Conservation (phyloP, 345 rosid species). For the Linum lewisii region DNA sequence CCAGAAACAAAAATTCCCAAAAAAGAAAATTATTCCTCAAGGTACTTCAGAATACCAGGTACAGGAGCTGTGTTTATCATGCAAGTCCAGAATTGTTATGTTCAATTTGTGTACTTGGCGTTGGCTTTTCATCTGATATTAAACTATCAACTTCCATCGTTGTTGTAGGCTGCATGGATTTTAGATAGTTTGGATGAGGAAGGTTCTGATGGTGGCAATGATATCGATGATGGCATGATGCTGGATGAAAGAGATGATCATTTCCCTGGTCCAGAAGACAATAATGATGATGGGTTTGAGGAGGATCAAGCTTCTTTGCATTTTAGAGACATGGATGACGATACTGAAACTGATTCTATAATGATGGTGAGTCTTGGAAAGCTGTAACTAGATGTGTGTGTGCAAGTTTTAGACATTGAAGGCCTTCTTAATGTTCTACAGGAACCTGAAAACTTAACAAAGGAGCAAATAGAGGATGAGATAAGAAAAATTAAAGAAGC, state of each 20-base stretch:
- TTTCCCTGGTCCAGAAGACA: constrained; percentile 27
- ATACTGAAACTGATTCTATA: constrained; percentile 69
- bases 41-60: constrained; percentile 99
- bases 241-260: constrained; percentile 51
- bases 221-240: constrained; percentile 59
- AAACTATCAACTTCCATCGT: not conserved
- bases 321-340: constrained; percentile 58
- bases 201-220: constrained; percentile 36
- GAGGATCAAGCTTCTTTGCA: constrained; percentile 54
- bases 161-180: constrained; percentile 96
- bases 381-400: not conserved
- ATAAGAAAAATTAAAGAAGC: constrained; percentile 71
- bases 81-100: not conserved
- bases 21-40: constrained; percentile 58
- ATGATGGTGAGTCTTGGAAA: constrained; percentile 48
- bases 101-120: not conserved
- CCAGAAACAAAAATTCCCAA: constrained; percentile 43
- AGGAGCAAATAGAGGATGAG: constrained; percentile 72
- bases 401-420: constrained; percentile 1
- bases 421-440: constrained; percentile 24
- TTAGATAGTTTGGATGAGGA: constrained; percentile 64
- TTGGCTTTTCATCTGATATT: not conserved
- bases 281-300: constrained; percentile 33
- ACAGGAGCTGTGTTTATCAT: not conserved
- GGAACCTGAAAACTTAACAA: constrained; percentile 76